phyloP scores from a whole-genome alignment of 2,329 filamentous ascomycete genomes.

The Lasiodiplodia gonubiensis region DNA sequence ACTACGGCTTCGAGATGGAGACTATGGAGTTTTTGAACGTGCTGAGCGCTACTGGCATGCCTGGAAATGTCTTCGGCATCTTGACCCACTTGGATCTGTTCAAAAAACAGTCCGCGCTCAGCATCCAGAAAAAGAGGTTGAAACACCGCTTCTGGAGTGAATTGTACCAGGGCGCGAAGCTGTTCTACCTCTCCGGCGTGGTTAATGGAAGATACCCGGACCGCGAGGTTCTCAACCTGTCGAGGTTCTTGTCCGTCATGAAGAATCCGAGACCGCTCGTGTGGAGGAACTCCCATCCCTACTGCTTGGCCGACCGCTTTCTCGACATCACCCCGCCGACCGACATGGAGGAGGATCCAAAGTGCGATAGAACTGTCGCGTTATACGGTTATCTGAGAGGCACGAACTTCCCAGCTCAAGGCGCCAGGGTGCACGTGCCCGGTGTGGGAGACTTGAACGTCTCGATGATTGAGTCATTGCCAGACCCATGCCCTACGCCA shows the following conservation, averaged over 20 bases:
- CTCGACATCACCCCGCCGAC: constrained; percentile 94
- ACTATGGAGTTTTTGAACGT: constrained; percentile 99
- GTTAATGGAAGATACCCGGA: constrained; percentile 97
- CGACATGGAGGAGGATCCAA: constrained; percentile 83
- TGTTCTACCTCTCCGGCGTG: constrained; percentile 96
- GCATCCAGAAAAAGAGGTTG: constrained; percentile 92
- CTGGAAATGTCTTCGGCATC: constrained; percentile 96
- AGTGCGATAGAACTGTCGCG: constrained; percentile 88
- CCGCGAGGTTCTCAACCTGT: constrained; percentile 93
- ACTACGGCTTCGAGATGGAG: constrained; percentile 99
- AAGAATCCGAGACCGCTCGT: constrained; percentile 96
- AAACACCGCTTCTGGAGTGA: constrained; percentile 98
- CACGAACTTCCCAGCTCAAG: constrained; percentile 87
- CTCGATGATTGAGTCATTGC: constrained; percentile 80
- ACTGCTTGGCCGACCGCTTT: constrained; percentile 91
- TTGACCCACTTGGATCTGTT: constrained; percentile 96
- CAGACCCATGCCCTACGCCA: constrained; percentile 94
- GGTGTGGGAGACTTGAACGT: constrained; percentile 90
- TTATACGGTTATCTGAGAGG: constrained; percentile 93
- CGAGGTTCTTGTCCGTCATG: constrained; percentile 96
- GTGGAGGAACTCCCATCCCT: constrained; percentile 96
- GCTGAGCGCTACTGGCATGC: constrained; percentile 93
- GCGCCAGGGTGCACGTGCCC: constrained; percentile 88
- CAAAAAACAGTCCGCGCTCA: constrained; percentile 87
- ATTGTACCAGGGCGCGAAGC: constrained; percentile 92